Conservation (phyloP, 495 filamentous ascomycete genomes). For the Daldinia vernicosa region DNA sequence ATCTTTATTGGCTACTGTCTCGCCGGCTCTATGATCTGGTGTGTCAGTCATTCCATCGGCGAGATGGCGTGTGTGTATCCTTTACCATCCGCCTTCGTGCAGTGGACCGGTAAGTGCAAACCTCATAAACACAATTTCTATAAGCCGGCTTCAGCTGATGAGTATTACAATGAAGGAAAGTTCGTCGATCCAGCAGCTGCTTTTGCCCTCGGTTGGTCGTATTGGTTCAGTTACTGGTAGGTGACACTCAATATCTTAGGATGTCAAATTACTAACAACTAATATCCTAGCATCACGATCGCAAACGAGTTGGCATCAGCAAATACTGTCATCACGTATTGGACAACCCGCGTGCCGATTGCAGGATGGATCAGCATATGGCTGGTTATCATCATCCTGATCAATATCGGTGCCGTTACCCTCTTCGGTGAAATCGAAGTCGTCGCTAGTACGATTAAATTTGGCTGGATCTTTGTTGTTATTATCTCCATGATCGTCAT, state of each 20-base stretch:
- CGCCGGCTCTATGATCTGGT: conserved; percentile 65
- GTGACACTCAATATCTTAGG: not conserved
- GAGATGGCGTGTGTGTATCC: conserved; percentile 73
- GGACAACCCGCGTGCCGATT: conserved; percentile 58
- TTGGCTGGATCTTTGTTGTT: conserved; percentile 69
- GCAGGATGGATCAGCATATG: conserved; percentile 68
- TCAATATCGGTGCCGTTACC: conserved; percentile 68
- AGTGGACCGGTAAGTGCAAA: conserved; percentile 58
- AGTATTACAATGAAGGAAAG: conserved; percentile 45
- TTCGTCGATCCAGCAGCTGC: conserved; percentile 71
- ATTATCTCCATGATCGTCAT: conserved; percentile 68
- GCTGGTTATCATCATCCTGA: conserved; percentile 68
- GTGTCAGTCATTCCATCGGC: conserved; percentile 56
- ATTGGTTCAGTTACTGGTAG: conserved; percentile 44
- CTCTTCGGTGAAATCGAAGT: conserved; percentile 74
- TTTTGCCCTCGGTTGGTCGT: conserved; percentile 72
- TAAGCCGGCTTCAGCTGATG: not conserved
- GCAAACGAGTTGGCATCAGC: conserved; percentile 72
- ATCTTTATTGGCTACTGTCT: conserved; percentile 69
- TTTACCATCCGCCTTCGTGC: conserved; percentile 71
- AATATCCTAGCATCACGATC: conserved; percentile 59
- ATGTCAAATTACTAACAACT: conserved; percentile 1
- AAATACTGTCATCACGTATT: conserved; percentile 69
- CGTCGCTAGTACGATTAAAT: conserved; percentile 69
- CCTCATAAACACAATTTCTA: not conserved